These are phyloP conservation scores for Vigna trinervia DNA, from an alignment of 306 rosid genomes.

Conservation along the genomic window DNA sequence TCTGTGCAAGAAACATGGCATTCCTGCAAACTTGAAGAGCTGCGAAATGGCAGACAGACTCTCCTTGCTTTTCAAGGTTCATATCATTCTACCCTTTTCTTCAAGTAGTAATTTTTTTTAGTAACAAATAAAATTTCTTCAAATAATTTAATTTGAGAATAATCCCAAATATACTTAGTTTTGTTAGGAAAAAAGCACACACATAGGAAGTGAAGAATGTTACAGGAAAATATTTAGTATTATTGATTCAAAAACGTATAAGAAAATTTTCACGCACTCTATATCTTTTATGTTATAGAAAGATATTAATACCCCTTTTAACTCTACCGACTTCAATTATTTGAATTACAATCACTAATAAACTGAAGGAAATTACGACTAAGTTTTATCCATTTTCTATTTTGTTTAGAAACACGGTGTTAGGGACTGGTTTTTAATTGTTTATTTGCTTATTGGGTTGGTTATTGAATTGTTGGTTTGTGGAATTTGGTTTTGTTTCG, in stretches of 20 bases:
- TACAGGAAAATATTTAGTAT: too few species aligned
- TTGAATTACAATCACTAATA: too few species aligned
- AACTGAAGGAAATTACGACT: neutral
- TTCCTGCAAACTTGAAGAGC: conserved; percentile 59
- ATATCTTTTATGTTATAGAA: too few species aligned
- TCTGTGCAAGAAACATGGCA: conserved; percentile 56
- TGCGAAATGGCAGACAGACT: conserved; percentile 55
- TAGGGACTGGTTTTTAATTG: neutral
- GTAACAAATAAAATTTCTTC: neutral
- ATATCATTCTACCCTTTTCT: neutral
- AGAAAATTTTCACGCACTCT: too few species aligned
- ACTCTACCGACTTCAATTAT: too few species aligned
- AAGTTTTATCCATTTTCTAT: neutral
- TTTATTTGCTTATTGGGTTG: neutral
- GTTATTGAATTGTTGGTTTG: conserved; percentile 16
- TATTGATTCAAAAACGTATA: too few species aligned
- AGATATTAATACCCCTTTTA: too few species aligned
- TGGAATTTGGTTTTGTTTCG: neutral
- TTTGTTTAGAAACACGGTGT: neutral
- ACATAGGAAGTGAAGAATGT: too few species aligned
- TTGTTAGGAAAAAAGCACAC: too few species aligned
- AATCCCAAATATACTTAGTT: too few species aligned
- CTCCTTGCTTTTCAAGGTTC: conserved; percentile 47
- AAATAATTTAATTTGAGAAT: neutral
- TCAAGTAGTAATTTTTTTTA: neutral